Percentiles rank a stretch among this genome's conserved stretches.
Conservation (phyloP, 73 alveolate genomes). For the Halteria grandinella region DNA sequence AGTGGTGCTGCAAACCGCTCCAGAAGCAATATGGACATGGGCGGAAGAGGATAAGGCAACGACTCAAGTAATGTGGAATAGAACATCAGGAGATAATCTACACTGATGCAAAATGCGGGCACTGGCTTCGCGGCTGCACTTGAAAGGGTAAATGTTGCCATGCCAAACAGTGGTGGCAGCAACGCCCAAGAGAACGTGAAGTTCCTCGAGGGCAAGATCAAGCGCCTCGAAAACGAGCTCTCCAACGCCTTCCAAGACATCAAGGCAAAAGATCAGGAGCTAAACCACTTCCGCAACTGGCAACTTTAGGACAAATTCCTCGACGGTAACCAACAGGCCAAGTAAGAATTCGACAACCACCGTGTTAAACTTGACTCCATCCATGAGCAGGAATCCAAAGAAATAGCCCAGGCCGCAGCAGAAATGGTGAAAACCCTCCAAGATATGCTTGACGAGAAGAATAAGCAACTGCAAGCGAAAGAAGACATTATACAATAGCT, state of each 20-base stretch:
- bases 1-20: no score
- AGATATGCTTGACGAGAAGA: conserved; percentile 82
- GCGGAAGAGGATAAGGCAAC: not conserved
- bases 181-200: conserved; percentile 16
- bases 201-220: conserved; percentile 32
- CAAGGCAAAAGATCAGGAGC: conserved; percentile 33
- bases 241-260: not conserved
- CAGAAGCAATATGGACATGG: no score
- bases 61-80: no score
- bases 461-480: conserved; percentile 70
- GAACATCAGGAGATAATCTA: no score
- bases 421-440: conserved; percentile 82
- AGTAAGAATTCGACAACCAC: conserved; percentile 41
- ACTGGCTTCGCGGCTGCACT: no score
- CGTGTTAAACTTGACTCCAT: conserved; percentile 23
- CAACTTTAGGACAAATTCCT: conserved; percentile 55
- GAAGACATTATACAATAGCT: conserved; percentile 80
- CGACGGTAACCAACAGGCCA: conserved; percentile 41
- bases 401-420: conserved; percentile 88
- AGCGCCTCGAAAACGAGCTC: conserved; percentile 47
- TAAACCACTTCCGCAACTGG: conserved; percentile 55
- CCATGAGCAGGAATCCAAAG: conserved; percentile 65
- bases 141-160: no score
- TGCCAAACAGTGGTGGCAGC: no score
- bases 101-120: no score